Base-by-base conservation (phyloP, 352 stramenopile species). In the Phytophthora melonis region DNA sequence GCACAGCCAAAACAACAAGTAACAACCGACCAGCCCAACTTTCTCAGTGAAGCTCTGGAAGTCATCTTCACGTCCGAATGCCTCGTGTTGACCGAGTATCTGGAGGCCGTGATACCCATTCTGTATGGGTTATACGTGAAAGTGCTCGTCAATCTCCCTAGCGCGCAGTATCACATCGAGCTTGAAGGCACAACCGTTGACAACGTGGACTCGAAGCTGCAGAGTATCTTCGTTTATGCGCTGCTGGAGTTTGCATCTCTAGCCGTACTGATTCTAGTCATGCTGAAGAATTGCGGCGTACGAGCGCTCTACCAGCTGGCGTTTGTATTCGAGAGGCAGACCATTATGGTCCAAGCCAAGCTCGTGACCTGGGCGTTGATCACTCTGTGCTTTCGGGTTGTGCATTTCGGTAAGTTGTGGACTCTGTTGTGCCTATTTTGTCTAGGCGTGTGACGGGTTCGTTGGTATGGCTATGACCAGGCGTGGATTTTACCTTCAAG, bases 271-370 rank as follows among this genome's bases (percentile, higher is more conserved):
- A 56, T 66, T 14, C 0, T 66, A 0, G 19, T 77, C n/a, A 36
- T 86, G 1, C 23, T 63, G 5, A 67, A 68, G 14, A 72, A 72
- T 39, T 70, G 77, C 14, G 52, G 47, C 10, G 39, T 86, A 5
- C 74, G 64, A 16, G 55, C 73, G 5, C 50, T 82, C 0, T 62
- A 66, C 8, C 74, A 80, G 7, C 63, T 86, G 5, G 67, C 59
- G 7, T 86, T 86, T 25, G 77, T 84, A 27, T 59, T 86, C 6
- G 58, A 77, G 39, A 77, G 49, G 1, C 76, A 86, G 18, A 63
- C 39, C 21, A 19, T 56, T 47, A 43, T 75, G 2, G 61, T 85
- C 5, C 78, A 81, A 50, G 39, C 50, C 5, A 68, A 67, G 10
- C 56, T 80, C 3, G 45, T 75, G 13, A 14, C 72, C 5, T 81